Base-by-base conservation (phyloP, 1,139 yeast species). In the Hyphopichia pseudoburtonii region DNA sequence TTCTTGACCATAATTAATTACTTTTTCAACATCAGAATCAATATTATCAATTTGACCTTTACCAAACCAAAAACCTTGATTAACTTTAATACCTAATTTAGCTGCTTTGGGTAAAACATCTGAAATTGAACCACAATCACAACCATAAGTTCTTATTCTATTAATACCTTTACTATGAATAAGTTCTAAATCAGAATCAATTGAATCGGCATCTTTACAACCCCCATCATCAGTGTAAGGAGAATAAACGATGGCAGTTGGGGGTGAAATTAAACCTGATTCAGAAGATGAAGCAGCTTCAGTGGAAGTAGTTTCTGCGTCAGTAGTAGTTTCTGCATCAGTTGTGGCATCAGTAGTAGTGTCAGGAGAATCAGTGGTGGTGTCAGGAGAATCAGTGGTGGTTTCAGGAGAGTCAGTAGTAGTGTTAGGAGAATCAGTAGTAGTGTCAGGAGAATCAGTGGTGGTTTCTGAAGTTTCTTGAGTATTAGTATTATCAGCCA, bases 51-150 rank as follows among this genome's bases (percentile, higher is more conserved):
- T 80, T 12, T 54, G 67, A 23, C 65, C 49, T 25, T 65, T 57
- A 14, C 64, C 47, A 50, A 89, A 81, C 92, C 94, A 89, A 62
- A 89, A 76, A 30, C 97, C 96, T 69, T 87, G 96, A 60, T 86
- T 84, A 36, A 89, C 80, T 33, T 66, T 78, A 36, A 89, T 60
- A 2, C 95, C 96, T 35, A 84, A 64, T 10, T 61, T 41, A n/a
- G 57, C 52, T 44, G 84, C 76, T 35, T 72, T 75, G 34, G 92
- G 86, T 49, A 81, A 73, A 28, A 88, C 80, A 3, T 84, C 80
- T 23, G 72, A 56, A 43, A 86, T 63, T 18, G 86, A 78, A 55
- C 78, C 70, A 67, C 97, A 89, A 58, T 89, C 96, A 39, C 87
- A 82, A 49, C 95, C 95, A 56, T 89, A 89, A 36, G 86, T 62